phyloP scores from a whole-genome alignment of 1,284 basidiomycete species.

The Bjerkandera adusta region DNA sequence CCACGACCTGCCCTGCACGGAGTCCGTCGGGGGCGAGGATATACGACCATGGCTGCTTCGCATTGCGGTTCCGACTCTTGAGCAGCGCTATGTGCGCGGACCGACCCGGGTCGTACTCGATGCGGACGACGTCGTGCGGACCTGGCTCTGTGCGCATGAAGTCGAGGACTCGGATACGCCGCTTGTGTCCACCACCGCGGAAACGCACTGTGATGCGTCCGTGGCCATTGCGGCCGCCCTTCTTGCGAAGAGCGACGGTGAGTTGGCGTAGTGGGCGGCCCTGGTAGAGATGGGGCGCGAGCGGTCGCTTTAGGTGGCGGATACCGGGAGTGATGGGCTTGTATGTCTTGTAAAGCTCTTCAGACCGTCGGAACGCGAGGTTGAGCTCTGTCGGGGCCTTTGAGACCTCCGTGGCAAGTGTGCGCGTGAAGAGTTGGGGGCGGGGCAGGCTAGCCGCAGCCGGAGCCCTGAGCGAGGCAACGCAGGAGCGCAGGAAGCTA shows the following conservation, averaged over 20 bases:
- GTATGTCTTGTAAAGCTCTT: conserved; percentile 81
- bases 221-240: conserved; percentile 82
- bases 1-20: conserved; percentile 84
- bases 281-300: conserved; percentile 80
- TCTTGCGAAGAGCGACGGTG: conserved; percentile 81
- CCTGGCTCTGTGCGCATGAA: conserved; percentile 80
- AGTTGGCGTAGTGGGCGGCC: conserved; percentile 84
- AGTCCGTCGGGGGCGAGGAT: conserved; percentile 92
- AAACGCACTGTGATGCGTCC: conserved; percentile 90
- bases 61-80: conserved; percentile 50
- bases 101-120: conserved; percentile 96
- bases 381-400: conserved; percentile 30
- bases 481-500: conserved; percentile 29
- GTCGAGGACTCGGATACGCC: conserved; percentile 86
- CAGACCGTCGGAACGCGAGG: conserved; percentile 38
- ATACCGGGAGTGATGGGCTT: conserved; percentile 87
- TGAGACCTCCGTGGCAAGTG: conserved; percentile 33
- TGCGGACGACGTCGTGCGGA: conserved; percentile 85
- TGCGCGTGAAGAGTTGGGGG: conserved; percentile 20
- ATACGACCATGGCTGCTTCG: conserved; percentile 70
- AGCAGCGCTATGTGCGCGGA: conserved; percentile 94
- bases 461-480: conserved; percentile 21
- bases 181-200: conserved; percentile 89
- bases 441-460: conserved; percentile 18
- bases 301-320: conserved; percentile 82